Conservation (phyloP, 2,329 filamentous ascomycete genomes). For the Blastomyces emzantsi region DNA sequence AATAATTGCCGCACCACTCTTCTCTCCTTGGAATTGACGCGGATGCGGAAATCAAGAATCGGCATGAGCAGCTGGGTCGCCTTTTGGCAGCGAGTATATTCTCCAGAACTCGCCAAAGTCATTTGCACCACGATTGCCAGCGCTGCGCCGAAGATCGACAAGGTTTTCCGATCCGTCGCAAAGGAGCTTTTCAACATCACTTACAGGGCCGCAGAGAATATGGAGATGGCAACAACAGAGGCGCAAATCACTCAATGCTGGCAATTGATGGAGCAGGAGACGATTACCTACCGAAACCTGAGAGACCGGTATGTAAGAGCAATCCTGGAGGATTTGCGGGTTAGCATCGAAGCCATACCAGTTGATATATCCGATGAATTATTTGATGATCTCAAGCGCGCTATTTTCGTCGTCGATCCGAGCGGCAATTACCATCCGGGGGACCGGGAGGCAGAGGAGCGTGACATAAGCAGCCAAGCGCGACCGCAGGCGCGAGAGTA, state of each 20-base stretch:
- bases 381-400: slow-evolving; percentile 26
- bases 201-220: slow-evolving; percentile 16
- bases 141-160: slow-evolving; percentile 20
- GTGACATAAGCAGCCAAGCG: slow-evolving; percentile 17
- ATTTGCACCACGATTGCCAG: slow-evolving; percentile 13
- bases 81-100: slow-evolving; percentile 26
- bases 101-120: slow-evolving; percentile 15
- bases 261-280: slow-evolving; percentile 22
- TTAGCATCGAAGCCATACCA: slow-evolving; percentile 23
- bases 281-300: slow-evolving; percentile 17
- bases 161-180: slow-evolving; percentile 21
- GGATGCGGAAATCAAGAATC: slow-evolving; percentile 24
- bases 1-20: slow-evolving; percentile 23
- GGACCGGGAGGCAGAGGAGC: slow-evolving; percentile 21
- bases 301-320: slow-evolving; percentile 20
- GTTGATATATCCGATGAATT: slow-evolving; percentile 23
- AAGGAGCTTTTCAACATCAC: slow-evolving; percentile 22
- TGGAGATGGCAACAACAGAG: slow-evolving; percentile 18
- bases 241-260: slow-evolving; percentile 20
- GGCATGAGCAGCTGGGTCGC: slow-evolving; percentile 23
- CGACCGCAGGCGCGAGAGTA: slow-evolving; percentile 9
- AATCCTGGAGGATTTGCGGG: slow-evolving; percentile 21
- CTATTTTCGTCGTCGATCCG: slow-evolving; percentile 24
- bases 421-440: slow-evolving; percentile 27
- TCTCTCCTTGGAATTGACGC: slow-evolving; percentile 23